A percentile compares a stretch with the other conserved stretches of the same genome.
These are phyloP conservation scores for Leishmania amazonensis DNA, from an alignment of 208 protist species.

Conservation along the genomic window DNA sequence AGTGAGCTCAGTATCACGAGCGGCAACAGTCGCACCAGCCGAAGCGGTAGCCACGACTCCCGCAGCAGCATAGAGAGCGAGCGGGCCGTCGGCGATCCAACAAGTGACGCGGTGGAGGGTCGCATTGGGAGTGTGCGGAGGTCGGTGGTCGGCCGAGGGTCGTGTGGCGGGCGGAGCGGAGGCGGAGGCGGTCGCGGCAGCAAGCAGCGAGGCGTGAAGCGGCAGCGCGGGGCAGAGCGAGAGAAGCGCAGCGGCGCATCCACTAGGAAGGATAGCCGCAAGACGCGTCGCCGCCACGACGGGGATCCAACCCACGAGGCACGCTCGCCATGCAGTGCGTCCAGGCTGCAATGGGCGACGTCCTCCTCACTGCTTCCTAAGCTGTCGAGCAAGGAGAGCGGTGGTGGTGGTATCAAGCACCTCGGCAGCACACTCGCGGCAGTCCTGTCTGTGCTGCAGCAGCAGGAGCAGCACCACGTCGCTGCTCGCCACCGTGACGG, in stretches of 20 bases:
- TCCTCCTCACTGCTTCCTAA: slow-evolving; percentile 24
- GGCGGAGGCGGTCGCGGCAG: background rate
- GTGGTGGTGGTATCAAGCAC: background rate
- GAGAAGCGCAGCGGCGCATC: background rate
- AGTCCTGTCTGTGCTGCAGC: background rate
- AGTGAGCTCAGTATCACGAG: background rate
- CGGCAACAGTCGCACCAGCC: background rate
- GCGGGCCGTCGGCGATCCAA: background rate
- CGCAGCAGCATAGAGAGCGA: background rate
- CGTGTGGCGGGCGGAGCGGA: background rate
- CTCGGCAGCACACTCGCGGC: background rate
- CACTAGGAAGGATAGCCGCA: background rate
- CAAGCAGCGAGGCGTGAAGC: background rate
- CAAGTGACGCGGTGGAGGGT: background rate
- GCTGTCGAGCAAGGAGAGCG: background rate
- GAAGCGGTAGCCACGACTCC: background rate
- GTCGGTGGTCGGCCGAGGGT: background rate
- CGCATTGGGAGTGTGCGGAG: background rate
- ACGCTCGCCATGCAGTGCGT: background rate
- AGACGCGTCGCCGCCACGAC: background rate
- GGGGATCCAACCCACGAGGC: background rate
- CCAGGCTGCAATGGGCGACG: background rate
- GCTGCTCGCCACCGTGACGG: background rate
- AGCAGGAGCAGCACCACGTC: background rate
- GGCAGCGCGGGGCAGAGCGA: background rate